Evolutionary conservation across 257 asterid genomes (phyloP).

Genomic region (Lycium ferocissimum): DNA sequence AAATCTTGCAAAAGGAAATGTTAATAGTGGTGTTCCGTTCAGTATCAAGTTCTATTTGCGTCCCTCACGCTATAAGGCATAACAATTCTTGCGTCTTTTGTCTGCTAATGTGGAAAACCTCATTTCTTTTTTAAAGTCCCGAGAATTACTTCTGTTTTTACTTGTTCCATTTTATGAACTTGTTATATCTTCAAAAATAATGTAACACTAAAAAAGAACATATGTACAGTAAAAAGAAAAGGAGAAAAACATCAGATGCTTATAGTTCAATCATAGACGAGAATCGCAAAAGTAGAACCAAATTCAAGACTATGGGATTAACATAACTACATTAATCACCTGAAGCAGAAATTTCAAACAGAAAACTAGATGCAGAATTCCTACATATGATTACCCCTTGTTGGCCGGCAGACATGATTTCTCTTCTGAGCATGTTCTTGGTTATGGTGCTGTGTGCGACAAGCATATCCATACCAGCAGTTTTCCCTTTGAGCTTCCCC

Average conservation of each 20-base stretch:
- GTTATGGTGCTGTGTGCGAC: slow-evolving; percentile 93
- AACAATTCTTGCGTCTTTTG: not conserved
- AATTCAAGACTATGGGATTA: not conserved
- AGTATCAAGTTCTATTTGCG: not conserved
- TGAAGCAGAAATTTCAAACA: not conserved
- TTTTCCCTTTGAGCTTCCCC: slow-evolving; percentile 75
- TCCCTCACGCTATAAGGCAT: not conserved
- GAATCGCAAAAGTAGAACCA: not conserved
- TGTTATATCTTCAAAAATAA: not conserved
- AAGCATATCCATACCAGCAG: slow-evolving; percentile 96
- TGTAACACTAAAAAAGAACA: not conserved
- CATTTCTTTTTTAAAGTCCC: not conserved
- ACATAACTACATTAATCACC: not conserved
- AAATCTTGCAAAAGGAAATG: not conserved
- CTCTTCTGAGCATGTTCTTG: slow-evolving; percentile 92
- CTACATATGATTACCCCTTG: slow-evolving; percentile 62
- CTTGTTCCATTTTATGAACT: not conserved
- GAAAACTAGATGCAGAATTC: not conserved
- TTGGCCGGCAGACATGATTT: slow-evolving; percentile 96
- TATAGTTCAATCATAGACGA: not conserved
- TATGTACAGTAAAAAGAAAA: not conserved
- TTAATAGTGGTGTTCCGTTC: not conserved
- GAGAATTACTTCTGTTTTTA: not conserved
- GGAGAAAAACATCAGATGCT: not conserved
- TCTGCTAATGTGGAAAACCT: not conserved